Evolutionary conservation across 352 stramenopile species (phyloP).

Genomic region (Phytophthora idaei): DNA sequence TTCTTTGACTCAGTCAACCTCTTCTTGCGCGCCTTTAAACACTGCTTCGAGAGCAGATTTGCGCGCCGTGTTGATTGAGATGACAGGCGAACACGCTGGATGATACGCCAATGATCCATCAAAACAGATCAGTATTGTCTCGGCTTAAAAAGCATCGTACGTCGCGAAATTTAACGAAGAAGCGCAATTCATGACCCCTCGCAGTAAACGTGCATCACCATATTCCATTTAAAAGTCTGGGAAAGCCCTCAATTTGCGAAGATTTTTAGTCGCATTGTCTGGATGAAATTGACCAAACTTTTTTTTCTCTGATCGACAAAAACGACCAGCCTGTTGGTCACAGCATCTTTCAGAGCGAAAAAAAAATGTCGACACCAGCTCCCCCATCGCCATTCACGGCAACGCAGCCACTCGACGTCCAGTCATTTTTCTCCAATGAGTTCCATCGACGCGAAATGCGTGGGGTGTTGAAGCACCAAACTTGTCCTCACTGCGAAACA

Average conservation of each 20-base stretch:
- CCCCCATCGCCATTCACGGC: conserved; percentile 34
- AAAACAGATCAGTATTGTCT: conserved; percentile 28
- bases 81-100: conserved; percentile 35
- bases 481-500: not conserved
- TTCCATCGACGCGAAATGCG: not conserved
- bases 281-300: conserved; percentile 14
- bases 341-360: conserved; percentile 32
- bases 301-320: conserved; percentile 24
- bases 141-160: conserved; percentile 23
- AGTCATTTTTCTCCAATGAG: conserved; percentile 6
- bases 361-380: conserved; percentile 37
- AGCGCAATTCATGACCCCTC: conserved; percentile 18
- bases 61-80: conserved; percentile 34
- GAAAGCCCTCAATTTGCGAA: conserved; percentile 13
- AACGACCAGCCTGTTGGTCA: not conserved
- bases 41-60: conserved; percentile 36
- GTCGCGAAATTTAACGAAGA: not conserved
- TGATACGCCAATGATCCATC: conserved; percentile 41
- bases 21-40: not conserved
- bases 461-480: conserved; percentile 1
- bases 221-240: conserved; percentile 5
- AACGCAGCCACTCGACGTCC: conserved; percentile 32
- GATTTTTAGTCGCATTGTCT: conserved; percentile 3
- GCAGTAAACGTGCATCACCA: conserved; percentile 11
- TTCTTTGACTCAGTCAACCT: not conserved